Percentiles rank a stretch among this genome's conserved stretches.
Conservation (phyloP, 371 early-diverging fungal species). For the Mucor velutinosus region DNA sequence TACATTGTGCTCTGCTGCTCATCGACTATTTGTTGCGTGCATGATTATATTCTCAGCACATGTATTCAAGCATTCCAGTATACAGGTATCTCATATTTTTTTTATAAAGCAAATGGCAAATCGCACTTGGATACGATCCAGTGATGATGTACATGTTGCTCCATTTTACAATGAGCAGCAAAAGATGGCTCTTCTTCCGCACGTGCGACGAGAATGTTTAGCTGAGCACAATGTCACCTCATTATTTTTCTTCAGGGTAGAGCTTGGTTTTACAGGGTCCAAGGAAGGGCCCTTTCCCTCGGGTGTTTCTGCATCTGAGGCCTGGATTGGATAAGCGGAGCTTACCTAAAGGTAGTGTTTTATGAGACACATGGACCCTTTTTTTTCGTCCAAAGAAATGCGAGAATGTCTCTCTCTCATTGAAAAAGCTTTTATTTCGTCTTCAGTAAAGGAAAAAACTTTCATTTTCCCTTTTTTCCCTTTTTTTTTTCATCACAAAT, state of each 20-base stretch:
- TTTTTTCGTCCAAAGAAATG: constrained; percentile 13
- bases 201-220: background rate
- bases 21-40: too few species aligned
- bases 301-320: background rate
- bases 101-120: too few species aligned
- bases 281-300: background rate
- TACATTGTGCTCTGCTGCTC: too few species aligned
- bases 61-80: too few species aligned
- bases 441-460: background rate
- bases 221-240: background rate
- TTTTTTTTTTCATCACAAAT: constrained; percentile 1
- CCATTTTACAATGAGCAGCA: too few species aligned
- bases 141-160: too few species aligned
- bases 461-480: constrained; percentile 1
- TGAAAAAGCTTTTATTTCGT: background rate
- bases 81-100: too few species aligned
- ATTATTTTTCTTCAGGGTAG: background rate
- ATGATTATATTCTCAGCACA: too few species aligned
- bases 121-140: too few species aligned
- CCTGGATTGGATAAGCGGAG: constrained; percentile 8
- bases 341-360: constrained; percentile 18
- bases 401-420: too few species aligned
- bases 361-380: constrained; percentile 26
- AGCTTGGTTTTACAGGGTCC: background rate
- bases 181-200: too few species aligned